Conservation (phyloP, 495 filamentous ascomycete species). For the Penicillium crystallinum region DNA sequence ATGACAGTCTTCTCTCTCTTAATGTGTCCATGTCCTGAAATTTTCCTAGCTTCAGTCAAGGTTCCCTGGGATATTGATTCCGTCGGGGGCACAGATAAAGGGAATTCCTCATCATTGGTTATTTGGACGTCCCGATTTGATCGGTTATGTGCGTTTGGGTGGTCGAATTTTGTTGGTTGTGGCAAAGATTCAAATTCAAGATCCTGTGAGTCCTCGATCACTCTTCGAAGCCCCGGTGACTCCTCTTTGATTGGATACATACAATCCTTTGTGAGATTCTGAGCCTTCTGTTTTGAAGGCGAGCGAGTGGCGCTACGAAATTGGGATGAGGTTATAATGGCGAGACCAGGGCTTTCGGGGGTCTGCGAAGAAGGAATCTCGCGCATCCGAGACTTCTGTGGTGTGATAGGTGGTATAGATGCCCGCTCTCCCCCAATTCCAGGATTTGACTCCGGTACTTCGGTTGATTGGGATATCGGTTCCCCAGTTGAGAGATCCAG, state of each 20-base stretch:
- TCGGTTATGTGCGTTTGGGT: not conserved
- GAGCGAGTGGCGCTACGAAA: slow-evolving; percentile 31
- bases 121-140: not conserved
- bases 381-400: slow-evolving; percentile 26
- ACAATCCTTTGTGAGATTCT: not conserved
- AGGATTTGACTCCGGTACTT: slow-evolving; percentile 7
- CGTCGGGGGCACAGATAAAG: not conserved
- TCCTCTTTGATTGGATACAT: slow-evolving; percentile 22
- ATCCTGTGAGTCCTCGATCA: slow-evolving; percentile 4
- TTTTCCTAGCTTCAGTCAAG: not conserved
- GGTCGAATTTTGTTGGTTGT: slow-evolving; percentile 2
- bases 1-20: slow-evolving; percentile 32
- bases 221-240: slow-evolving; percentile 2
- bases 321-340: slow-evolving; percentile 38
- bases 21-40: not conserved
- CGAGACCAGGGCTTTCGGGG: slow-evolving; percentile 39
- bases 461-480: slow-evolving; percentile 13
- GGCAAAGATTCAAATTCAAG: not conserved
- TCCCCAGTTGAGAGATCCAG: slow-evolving; percentile 25
- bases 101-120: not conserved
- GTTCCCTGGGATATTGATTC: not conserved
- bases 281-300: slow-evolving; percentile 18
- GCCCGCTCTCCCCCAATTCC: not conserved
- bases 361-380: slow-evolving; percentile 46
- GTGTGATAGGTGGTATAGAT: slow-evolving; percentile 22